These are phyloP conservation scores for Rhynchosporium graminicola DNA, from an alignment of 2,329 filamentous ascomycete genomes.

Conservation along the genomic window DNA sequence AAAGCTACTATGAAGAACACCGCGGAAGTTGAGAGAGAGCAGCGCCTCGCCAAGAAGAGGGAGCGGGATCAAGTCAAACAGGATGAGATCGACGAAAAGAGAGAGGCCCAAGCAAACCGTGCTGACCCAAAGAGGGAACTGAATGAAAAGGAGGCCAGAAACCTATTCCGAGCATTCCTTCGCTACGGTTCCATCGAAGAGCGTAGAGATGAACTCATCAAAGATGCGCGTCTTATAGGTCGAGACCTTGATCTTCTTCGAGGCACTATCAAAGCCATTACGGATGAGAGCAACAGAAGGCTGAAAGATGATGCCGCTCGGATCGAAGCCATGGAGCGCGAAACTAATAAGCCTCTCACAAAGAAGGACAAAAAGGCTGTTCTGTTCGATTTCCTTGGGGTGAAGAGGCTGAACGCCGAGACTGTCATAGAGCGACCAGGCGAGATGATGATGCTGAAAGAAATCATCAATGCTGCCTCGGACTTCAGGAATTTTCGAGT, in stretches of 20 bases:
- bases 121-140: slow-evolving; percentile 87
- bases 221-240: slow-evolving; percentile 80
- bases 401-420: slow-evolving; percentile 94
- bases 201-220: slow-evolving; percentile 81
- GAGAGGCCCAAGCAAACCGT: slow-evolving; percentile 72
- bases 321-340: slow-evolving; percentile 64
- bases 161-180: slow-evolving; percentile 87
- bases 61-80: slow-evolving; percentile 68
- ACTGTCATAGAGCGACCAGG: slow-evolving; percentile 89
- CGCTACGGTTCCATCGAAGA: slow-evolving; percentile 90
- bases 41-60: slow-evolving; percentile 65
- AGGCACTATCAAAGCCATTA: slow-evolving; percentile 67
- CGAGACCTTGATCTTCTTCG: slow-evolving; percentile 81
- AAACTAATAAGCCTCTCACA: slow-evolving; percentile 76
- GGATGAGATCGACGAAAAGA: slow-evolving; percentile 62
- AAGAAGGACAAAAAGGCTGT: slow-evolving; percentile 99
- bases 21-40: slow-evolving; percentile 62
- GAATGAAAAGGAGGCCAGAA: slow-evolving; percentile 88
- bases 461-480: slow-evolving; percentile 64
- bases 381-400: slow-evolving; percentile 88
- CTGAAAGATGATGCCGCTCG: slow-evolving; percentile 72
- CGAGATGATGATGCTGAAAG: slow-evolving; percentile 81
- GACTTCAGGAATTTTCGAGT: slow-evolving; percentile 84
- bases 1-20: slow-evolving; percentile 62
- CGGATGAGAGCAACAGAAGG: slow-evolving; percentile 68